Conservation (phyloP, 2,329 filamentous ascomycete genomes). For the Setomelanomma holmii region DNA sequence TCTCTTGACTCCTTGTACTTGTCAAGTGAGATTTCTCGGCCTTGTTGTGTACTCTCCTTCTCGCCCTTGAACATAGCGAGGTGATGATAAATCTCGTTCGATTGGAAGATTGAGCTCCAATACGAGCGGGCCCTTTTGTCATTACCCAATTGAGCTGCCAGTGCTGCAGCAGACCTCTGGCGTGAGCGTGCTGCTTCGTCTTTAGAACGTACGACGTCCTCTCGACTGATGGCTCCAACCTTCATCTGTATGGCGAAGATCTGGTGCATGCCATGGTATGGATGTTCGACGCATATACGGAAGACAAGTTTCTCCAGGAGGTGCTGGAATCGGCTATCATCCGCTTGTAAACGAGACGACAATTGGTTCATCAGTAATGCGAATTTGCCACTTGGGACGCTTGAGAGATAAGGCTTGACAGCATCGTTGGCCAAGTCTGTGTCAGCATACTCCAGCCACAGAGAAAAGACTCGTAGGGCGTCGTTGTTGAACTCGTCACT, state of each 20-base stretch:
- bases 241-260: conserved; percentile 72
- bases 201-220: conserved; percentile 62
- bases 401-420: conserved; percentile 71
- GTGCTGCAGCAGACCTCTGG: conserved; percentile 72
- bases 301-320: conserved; percentile 76
- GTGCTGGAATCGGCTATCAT: conserved; percentile 74
- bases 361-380: conserved; percentile 93
- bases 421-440: conserved; percentile 78
- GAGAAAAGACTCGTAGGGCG: conserved; percentile 85
- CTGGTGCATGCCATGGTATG: conserved; percentile 96
- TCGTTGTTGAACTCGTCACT: conserved; percentile 91
- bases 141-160: conserved; percentile 68
- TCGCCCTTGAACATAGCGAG: conserved; percentile 72
- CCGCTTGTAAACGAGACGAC: conserved; percentile 85
- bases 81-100: conserved; percentile 69
- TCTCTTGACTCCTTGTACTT: conserved; percentile 69
- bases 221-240: conserved; percentile 63
- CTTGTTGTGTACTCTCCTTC: conserved; percentile 68
- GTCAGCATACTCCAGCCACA: conserved; percentile 91
- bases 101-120: conserved; percentile 76
- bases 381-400: conserved; percentile 90
- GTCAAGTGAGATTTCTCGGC: conserved; percentile 68
- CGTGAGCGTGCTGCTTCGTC: conserved; percentile 79
- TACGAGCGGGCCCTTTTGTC: conserved; percentile 61
- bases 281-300: conserved; percentile 89